These are phyloP conservation scores for Adansonia rubrostipa DNA, from an alignment of 441 rosid genomes.

Conservation along the genomic window DNA sequence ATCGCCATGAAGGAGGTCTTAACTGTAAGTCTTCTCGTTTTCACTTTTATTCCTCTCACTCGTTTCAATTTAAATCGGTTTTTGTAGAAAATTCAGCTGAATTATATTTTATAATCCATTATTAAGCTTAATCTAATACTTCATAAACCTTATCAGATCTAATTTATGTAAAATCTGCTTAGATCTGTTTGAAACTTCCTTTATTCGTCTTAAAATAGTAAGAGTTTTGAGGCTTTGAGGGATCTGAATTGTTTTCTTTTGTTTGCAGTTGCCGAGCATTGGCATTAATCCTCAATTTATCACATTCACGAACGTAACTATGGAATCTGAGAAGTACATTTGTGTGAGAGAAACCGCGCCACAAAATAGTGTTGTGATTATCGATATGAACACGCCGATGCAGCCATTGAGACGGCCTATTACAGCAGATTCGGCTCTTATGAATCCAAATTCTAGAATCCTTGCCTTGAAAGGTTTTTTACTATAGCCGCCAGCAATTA, in stretches of 20 bases:
- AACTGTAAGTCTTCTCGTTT: conserved; percentile 48
- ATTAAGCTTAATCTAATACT: conserved; percentile 10
- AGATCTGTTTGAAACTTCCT: conserved; percentile 40
- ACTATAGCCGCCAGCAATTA: background rate
- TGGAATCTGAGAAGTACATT: conserved; percentile 66
- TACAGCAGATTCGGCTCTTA: conserved; percentile 93
- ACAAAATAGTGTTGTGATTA: conserved; percentile 91
- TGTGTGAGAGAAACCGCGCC: conserved; percentile 93
- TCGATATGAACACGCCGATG: conserved; percentile 92
- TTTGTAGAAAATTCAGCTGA: conserved; percentile 33
- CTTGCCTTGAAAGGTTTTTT: conserved; percentile 83
- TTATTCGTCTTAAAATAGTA: conserved; percentile 28
- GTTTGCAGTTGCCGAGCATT: conserved; percentile 55
- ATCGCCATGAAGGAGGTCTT: conserved; percentile 71
- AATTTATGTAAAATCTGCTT: conserved; percentile 16
- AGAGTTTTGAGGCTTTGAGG: conserved; percentile 22
- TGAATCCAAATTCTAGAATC: conserved; percentile 92
- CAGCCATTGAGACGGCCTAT: conserved; percentile 97
- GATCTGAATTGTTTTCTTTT: conserved; percentile 35
- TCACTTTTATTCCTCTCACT: conserved; percentile 8
- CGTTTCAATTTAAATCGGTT: conserved; percentile 14
- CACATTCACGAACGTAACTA: conserved; percentile 87
- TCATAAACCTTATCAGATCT: conserved; percentile 28
- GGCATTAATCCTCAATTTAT: conserved; percentile 91
- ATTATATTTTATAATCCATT: conserved; percentile 9